Conservation (phyloP, 139 green algal genomes). For the Chara braunii region DNA sequence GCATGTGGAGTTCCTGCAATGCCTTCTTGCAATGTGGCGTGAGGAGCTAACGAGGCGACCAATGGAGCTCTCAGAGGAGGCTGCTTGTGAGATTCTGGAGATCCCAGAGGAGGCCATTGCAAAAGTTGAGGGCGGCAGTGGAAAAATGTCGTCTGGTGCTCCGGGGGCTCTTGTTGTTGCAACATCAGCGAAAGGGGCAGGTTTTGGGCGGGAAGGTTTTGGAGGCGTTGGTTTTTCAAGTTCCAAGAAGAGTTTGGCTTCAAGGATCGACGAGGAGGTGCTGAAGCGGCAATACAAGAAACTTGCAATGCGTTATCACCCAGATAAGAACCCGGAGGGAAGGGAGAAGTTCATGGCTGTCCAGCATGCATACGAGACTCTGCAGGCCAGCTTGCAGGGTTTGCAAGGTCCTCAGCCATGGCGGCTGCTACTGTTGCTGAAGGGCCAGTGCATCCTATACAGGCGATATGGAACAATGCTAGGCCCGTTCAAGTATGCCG, state of each 20-base stretch:
- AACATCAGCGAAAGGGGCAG: too few relatives aligned
- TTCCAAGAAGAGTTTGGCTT: too few relatives aligned
- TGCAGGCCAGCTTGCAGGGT: slow-evolving; percentile 56
- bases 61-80: slow-evolving; percentile 30
- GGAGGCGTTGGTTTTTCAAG: too few relatives aligned
- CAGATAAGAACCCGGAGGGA: slow-evolving; percentile 87
- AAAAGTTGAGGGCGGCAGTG: too few relatives aligned
- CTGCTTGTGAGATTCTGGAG: slow-evolving; percentile 30
- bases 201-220: too few relatives aligned
- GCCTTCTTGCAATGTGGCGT: slow-evolving; percentile 79
- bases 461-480: slow-evolving; percentile 61
- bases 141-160: too few relatives aligned
- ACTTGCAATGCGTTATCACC: slow-evolving; percentile 62
- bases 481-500: slow-evolving; percentile 86
- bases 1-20: slow-evolving; percentile 77
- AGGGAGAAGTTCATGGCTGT: slow-evolving; percentile 70
- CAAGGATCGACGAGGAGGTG: slow-evolving; percentile 27
- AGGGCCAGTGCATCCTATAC: slow-evolving; percentile 64
- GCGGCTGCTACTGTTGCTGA: slow-evolving; percentile 69
- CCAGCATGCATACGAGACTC: slow-evolving; percentile 79
- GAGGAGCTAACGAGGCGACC: slow-evolving; percentile 19
- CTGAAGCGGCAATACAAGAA: slow-evolving; percentile 80
- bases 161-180: too few relatives aligned
- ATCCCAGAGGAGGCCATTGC: slow-evolving; percentile 11
- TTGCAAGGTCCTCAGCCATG: slow-evolving; percentile 61